A percentile compares a stretch with the other conserved stretches of the same genome.
Evolutionary conservation across 2,329 filamentous ascomycete species (phyloP).

Genomic region (Mycosphaerella sp.): DNA sequence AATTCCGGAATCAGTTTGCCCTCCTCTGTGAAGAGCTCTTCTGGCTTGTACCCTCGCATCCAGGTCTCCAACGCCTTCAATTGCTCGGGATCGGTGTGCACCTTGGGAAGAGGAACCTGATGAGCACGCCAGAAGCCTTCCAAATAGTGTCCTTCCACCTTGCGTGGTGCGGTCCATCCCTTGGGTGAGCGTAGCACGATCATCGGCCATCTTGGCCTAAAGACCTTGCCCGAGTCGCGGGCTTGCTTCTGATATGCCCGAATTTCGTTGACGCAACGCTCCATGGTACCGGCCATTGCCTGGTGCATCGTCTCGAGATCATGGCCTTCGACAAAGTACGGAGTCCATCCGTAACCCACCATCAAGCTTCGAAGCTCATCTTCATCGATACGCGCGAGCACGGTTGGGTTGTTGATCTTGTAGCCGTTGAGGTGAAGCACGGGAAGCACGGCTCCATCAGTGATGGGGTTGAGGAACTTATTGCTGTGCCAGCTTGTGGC

Average conservation of each 20-base stretch:
- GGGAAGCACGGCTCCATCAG: slow-evolving; percentile 69
- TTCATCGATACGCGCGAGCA: slow-evolving; percentile 67
- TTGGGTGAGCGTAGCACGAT: slow-evolving; percentile 71
- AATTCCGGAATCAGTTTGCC: slow-evolving; percentile 60
- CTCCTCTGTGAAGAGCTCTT: slow-evolving; percentile 60
- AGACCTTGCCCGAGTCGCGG: slow-evolving; percentile 61
- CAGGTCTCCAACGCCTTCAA: slow-evolving; percentile 65
- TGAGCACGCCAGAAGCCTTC: slow-evolving; percentile 75
- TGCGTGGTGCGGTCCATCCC: slow-evolving; percentile 71
- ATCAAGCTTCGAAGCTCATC: slow-evolving; percentile 66
- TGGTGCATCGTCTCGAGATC: slow-evolving; percentile 72
- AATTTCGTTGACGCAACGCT: slow-evolving; percentile 66
- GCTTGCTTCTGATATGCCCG: slow-evolving; percentile 63
- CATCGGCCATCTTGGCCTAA: slow-evolving; percentile 72
- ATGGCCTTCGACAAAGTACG: slow-evolving; percentile 73
- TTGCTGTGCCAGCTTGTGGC: slow-evolving; percentile 77
- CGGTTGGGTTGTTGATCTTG: slow-evolving; percentile 76
- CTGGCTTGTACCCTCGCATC: slow-evolving; percentile 72
- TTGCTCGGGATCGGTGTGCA: slow-evolving; percentile 56
- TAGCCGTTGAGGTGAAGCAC: slow-evolving; percentile 76
- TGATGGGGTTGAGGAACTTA: slow-evolving; percentile 75
- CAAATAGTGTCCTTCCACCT: slow-evolving; percentile 63
- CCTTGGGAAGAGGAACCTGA: slow-evolving; percentile 69
- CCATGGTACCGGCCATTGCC: slow-evolving; percentile 71
- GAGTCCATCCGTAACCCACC: slow-evolving; percentile 69